Percentiles rank a stretch among this genome's conserved stretches.
Conservation (phyloP, 2,329 filamentous ascomycete genomes). For the Metarhizium anisopliae region DNA sequence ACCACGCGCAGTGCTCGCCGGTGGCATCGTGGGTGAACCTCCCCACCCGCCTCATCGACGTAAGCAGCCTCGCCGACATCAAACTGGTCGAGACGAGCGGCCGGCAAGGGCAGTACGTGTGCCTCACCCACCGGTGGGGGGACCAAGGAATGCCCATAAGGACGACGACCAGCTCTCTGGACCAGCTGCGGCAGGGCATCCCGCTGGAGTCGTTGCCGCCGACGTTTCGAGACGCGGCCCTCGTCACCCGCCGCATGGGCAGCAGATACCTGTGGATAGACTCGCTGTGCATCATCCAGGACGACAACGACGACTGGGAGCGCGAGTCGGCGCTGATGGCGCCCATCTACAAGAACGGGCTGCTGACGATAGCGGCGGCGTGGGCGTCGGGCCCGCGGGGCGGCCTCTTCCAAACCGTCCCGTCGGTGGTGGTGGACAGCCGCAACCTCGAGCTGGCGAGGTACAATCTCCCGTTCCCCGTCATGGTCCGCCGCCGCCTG, state of each 20-base stretch:
- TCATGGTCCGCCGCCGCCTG: neutral
- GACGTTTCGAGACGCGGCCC: constrained; percentile 10
- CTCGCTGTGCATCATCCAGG: constrained; percentile 17
- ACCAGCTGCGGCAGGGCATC: neutral
- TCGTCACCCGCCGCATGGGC: constrained; percentile 7
- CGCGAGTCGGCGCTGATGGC: constrained; percentile 9
- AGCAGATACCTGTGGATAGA: constrained; percentile 16
- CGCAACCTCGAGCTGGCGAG: neutral
- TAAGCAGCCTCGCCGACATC: neutral
- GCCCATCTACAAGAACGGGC: constrained; percentile 8
- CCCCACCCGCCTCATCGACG: neutral
- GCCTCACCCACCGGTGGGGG: neutral
- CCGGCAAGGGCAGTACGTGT: neutral
- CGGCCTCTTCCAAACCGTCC: neutral
- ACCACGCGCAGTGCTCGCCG: neutral
- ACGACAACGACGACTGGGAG: constrained; percentile 11
- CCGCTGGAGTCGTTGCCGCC: neutral
- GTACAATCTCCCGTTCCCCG: neutral
- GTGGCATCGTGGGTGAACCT: neutral
- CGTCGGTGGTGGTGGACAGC: neutral
- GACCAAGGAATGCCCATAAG: neutral
- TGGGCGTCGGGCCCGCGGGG: neutral
- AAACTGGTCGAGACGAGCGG: neutral
- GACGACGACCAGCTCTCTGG: neutral
- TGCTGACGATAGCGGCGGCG: constrained; percentile 2